Base-by-base conservation (phyloP, 2,329 filamentous ascomycete species). In the Apiospora pterosperma region DNA sequence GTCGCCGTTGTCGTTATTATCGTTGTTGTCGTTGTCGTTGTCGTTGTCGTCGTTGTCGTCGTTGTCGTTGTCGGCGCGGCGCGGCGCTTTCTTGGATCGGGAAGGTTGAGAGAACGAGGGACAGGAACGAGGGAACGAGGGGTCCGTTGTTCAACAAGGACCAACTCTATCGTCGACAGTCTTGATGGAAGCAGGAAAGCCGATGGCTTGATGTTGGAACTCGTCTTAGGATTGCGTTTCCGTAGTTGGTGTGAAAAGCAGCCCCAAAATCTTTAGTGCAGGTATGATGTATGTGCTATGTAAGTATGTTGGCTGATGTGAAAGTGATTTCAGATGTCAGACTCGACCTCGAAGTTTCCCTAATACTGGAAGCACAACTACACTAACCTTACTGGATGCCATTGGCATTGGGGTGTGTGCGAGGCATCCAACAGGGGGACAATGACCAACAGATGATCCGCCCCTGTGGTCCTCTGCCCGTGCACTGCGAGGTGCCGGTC, bases 91-190 rank as follows among this genome's bases (percentile, higher is more conserved):
- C 21, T 36, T 44, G 61, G 42, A 61, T 64, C 59, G 48, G 64
- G 65, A 62, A 63, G 31, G 58, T 63, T 44, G 65, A 48, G 19
- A 67, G 64, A 68, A 64, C 62, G 67, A 68, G 68, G 65, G 67
- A 68, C 64, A 62, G 65, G 62, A 64, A 66, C 48, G 48, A 34
- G 28, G 48, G 48, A 5, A 34, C 28, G 48, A 55, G 48, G 48
- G 44, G 48, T 11, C 48, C 48, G 48, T 55, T 55, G 48, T 55
- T 55, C 48, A 55, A 55, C 48, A 55, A 55, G 48, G 48, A 55
- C 48, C 48, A n/a, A 34, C 48, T 55, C 7, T n/a, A 8, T 55
- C 34, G 48, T n/a, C 28, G 16, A 55, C 25, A 34, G 28, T 55
- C 28, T 34, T 31, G 48, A 10, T 52, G 14, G 44, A 31, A 31